Evolutionary conservation across 2,329 filamentous ascomycete species (phyloP).

Genomic region (Ramichloridium luteum): DNA sequence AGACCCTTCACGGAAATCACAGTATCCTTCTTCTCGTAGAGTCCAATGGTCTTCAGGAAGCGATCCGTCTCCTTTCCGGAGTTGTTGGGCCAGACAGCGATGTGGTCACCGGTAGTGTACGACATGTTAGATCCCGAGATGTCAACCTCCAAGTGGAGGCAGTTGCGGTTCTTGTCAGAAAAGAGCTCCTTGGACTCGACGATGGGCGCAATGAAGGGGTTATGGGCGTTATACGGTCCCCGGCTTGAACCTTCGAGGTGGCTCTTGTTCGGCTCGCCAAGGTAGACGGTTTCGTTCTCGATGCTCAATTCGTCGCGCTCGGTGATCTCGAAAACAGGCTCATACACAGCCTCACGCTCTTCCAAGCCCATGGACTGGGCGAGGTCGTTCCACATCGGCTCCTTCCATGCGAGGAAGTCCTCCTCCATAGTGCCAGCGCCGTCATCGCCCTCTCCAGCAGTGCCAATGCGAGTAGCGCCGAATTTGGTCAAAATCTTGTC

Average conservation of each 20-base stretch:
- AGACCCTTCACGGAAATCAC: slow-evolving; percentile 84
- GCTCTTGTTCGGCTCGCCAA: slow-evolving; percentile 72
- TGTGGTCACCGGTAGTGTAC: slow-evolving; percentile 95
- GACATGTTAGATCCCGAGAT: slow-evolving; percentile 77
- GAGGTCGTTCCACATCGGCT: slow-evolving; percentile 91
- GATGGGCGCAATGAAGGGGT: slow-evolving; percentile 83
- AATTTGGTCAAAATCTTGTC: slow-evolving; percentile 69
- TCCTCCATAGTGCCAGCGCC: slow-evolving; percentile 99
- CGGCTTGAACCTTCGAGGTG: slow-evolving; percentile 76
- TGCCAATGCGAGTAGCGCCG: slow-evolving; percentile 72
- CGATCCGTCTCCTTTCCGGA: slow-evolving; percentile 83
- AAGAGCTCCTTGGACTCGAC: slow-evolving; percentile 85
- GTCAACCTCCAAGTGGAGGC: slow-evolving; percentile 90
- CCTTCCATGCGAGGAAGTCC: slow-evolving; percentile 97
- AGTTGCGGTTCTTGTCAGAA: slow-evolving; percentile 79
- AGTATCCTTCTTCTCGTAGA: slow-evolving; percentile 62
- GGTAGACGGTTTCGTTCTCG: slow-evolving; percentile 72
- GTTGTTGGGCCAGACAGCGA: slow-evolving; percentile 96
- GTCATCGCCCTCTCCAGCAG: slow-evolving; percentile 90
- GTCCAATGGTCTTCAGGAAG: slow-evolving; percentile 67
- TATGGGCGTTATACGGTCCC: slow-evolving; percentile 85
- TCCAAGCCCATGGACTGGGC: slow-evolving; percentile 74
- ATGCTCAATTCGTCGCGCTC: slow-evolving; percentile 55
- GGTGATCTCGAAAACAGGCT: slow-evolving; percentile 75
- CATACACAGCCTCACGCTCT: slow-evolving; percentile 92